These are phyloP conservation scores for Domatiomyces globalis DNA, from an alignment of 2,329 filamentous ascomycete species.

Conservation along the genomic window DNA sequence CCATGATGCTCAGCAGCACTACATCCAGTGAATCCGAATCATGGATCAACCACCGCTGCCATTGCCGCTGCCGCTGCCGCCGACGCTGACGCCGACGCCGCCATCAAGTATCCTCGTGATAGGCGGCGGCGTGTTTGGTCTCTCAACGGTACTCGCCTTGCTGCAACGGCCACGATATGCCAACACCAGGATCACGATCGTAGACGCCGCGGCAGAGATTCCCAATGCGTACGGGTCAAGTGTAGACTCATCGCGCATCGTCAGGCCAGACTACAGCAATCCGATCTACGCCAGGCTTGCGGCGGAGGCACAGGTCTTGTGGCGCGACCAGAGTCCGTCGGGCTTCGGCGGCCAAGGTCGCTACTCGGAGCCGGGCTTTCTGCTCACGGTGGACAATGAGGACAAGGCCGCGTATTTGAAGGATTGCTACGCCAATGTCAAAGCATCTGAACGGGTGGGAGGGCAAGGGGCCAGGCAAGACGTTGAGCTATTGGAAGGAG, in stretches of 20 bases:
- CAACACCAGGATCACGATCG: constrained; percentile 36
- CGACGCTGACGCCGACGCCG: not conserved
- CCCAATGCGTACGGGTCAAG: constrained; percentile 46
- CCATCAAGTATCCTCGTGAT: constrained; percentile 40
- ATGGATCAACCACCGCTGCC: not conserved
- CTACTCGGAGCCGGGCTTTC: constrained; percentile 31
- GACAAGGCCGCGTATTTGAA: constrained; percentile 24
- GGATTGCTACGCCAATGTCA: constrained; percentile 30
- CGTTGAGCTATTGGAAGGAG: constrained; percentile 2
- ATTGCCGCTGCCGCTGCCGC: no score
- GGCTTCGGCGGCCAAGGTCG: constrained; percentile 30
- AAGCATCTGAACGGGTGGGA: constrained; percentile 18
- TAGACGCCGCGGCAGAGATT: constrained; percentile 41
- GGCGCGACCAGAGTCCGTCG: constrained; percentile 11
- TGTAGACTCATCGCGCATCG: constrained; percentile 48
- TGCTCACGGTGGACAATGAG: constrained; percentile 24
- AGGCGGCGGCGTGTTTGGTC: constrained; percentile 53
- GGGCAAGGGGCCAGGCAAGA: not conserved
- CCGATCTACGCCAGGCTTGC: constrained; percentile 62
- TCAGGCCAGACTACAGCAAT: constrained; percentile 68
- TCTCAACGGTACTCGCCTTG: constrained; percentile 57
- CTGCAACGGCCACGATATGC: constrained; percentile 35
- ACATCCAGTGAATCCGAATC: not conserved
- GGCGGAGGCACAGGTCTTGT: constrained; percentile 44
- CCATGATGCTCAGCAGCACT: no score